Evolutionary conservation across 371 early-diverging fungal genomes (phyloP), one percentile per base, ranked within the genome.

Genomic region (Mucor sp.): DNA sequence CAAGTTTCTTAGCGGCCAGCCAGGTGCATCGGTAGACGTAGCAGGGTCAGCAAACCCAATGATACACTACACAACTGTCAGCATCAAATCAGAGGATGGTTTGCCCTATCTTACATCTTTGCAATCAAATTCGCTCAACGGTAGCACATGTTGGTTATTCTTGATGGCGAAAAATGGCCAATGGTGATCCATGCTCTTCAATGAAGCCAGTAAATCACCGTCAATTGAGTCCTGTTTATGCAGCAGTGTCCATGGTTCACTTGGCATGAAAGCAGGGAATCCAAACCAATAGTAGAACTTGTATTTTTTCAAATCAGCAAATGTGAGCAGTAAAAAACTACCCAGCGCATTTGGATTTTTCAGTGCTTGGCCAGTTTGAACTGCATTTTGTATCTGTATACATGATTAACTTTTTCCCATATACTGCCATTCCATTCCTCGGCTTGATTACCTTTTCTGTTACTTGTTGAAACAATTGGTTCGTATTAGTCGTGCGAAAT

Each of bases 241-340:
- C 50, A 50, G 12, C 39, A 17, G 30, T 11, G 25, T 23, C 82
- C 82, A 82, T 39, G 76, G 76, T 2, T 58, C 48, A 23, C 66
- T 53, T 30, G 88, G 83, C 67, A 84, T 74, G 8, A 94, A 62
- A 0, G 95, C 95, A 3, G 98, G 98, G 71, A 94, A 96, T 11
- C 88, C 94, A 70, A 95, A 93, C 96, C 95, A 95, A 76, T 95
- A 96, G 77, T 90, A 91, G 75, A 93, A 98, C 72, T 89, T 91
- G 86, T 94, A 94, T 73, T 91, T 91, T 72, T 98, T 98, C 64
- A 98, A 75, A 78, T 98, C 97, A 0, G 96, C 95, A 85, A 93
- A 97, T 3, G 97, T 89, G 17, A 97, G 60, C 43, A 95, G 69
- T 8, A 93, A 60, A 68, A 96, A 95, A 5, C 77, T 76, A 48